Base-by-base conservation (phyloP, 352 stramenopile species). In the Lagenidium sp. region DNA sequence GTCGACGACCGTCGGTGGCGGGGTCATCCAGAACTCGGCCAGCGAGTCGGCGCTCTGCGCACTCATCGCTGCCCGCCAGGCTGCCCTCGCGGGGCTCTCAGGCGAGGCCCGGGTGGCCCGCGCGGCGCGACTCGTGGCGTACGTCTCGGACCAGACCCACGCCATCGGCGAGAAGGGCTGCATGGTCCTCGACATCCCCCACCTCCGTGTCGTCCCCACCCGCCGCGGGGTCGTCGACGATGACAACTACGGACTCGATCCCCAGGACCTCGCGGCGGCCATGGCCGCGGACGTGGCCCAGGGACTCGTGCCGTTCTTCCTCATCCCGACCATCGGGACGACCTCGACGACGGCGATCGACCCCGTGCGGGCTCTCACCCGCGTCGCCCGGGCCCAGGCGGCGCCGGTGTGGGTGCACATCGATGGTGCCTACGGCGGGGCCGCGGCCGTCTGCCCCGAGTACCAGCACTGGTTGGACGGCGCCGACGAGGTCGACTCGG, bases 71-170 rank as follows among this genome's bases (percentile, higher is more conserved):
- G 62, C 57, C 4, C 66, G 63, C 15, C 58, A 78, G 32, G 42
- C 49, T 19, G 63, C 59, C 18, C 44, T 76, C 3, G 50, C 63
- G 15, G 65, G 62, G 4, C 36, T 75, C 36, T 51, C 60, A 41
- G 68, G 64, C 29, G 54, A 55, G 6, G 60, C 31, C 1, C 55
- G 60, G 19, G n/a, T 59, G 12, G 51, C 60, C 32, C 60, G 64
- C 22, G 55, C 56, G 4, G 41, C 62, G 15, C 66, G 72, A 11
- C 60, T 87, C 15, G 68, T 77, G 10, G 47, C 74, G 18, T 87
- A 89, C 55, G 59, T 76, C 5, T 82, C 65, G 25, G 73, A 86
- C 43, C 77, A 89, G 57, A 82, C 73, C 3, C 73, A 89, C 44
- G 64, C 68, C 5, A 77, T 79, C 47, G 73, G 62, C 2, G 53